phyloP scores from a whole-genome alignment of 805 yeast genomes.

The Wickerhamiella azyma region DNA sequence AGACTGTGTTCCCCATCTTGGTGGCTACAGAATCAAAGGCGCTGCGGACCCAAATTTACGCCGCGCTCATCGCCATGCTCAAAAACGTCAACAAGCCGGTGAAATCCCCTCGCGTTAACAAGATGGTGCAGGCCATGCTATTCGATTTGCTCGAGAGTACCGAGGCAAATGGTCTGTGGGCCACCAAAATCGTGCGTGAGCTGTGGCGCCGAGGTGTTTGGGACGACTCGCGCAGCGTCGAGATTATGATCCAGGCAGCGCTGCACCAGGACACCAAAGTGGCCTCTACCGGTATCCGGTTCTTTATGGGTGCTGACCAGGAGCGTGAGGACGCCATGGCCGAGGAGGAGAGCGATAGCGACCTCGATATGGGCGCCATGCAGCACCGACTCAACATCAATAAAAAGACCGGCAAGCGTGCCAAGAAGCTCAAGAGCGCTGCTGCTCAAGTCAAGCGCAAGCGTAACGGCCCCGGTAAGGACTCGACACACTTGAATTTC shows the following conservation, averaged over 20 bases:
- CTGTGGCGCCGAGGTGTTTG: conserved; percentile 96
- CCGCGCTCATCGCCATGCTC: conserved; percentile 60
- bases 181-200: conserved; percentile 86
- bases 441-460: conserved; percentile 49
- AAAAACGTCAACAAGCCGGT: conserved; percentile 79
- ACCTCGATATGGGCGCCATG: conserved; percentile 53
- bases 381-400: conserved; percentile 74
- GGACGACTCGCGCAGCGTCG: conserved; percentile 97
- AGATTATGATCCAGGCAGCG: conserved; percentile 92
- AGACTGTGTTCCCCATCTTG: conserved; percentile 77
- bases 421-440: conserved; percentile 67
- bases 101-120: conserved; percentile 77
- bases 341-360: conserved; percentile 54
- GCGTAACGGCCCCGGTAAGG: conserved; percentile 33
- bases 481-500: conserved; percentile 68
- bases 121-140: conserved; percentile 81
- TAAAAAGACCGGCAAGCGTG: conserved; percentile 68
- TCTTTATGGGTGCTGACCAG: conserved; percentile 89
- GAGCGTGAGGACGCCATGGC: conserved; percentile 78
- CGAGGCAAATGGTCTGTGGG: conserved; percentile 85
- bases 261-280: conserved; percentile 78
- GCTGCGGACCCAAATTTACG: conserved; percentile 69
- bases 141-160: conserved; percentile 76
- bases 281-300: conserved; percentile 75
- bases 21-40: conserved; percentile 59